Conservation (phyloP, 2,329 filamentous ascomycete species). For the Fusarium denticulatum region DNA sequence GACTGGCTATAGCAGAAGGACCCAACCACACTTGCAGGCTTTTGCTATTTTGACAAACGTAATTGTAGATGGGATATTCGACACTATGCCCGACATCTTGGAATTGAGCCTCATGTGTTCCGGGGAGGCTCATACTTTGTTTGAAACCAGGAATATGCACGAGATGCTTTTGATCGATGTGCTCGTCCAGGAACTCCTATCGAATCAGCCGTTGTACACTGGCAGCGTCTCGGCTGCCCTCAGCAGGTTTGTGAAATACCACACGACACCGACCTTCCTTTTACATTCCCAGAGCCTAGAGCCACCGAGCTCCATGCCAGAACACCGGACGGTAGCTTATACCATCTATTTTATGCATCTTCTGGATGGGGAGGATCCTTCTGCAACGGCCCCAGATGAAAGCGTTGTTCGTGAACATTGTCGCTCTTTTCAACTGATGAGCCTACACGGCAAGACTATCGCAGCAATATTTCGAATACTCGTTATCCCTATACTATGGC, state of each 20-base stretch:
- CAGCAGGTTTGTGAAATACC: too few species aligned
- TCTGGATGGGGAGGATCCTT: fast-evolving
- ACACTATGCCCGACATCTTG: fast-evolving
- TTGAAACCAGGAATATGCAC: background rate
- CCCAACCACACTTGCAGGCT: background rate
- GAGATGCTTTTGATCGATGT: background rate
- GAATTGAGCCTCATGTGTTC: background rate
- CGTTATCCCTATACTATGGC: background rate
- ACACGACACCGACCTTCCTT: too few species aligned
- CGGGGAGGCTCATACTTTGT: background rate
- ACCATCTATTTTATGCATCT: fast-evolving
- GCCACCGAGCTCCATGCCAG: background rate
- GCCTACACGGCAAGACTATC: background rate
- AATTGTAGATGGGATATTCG: too few species aligned
- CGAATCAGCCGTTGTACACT: fast-evolving
- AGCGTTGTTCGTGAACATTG: fast-evolving
- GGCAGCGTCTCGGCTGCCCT: background rate
- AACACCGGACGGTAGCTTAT: too few species aligned
- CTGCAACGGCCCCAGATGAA: too few species aligned
- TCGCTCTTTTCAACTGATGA: fast-evolving
- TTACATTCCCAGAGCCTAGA: too few species aligned
- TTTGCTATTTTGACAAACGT: fast-evolving
- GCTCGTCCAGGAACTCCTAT: background rate
- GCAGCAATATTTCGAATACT: background rate
- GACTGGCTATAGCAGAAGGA: fast-evolving